Evolutionary conservation across 371 early-diverging fungal species (phyloP).

Genomic region (Mortierella sp.): DNA sequence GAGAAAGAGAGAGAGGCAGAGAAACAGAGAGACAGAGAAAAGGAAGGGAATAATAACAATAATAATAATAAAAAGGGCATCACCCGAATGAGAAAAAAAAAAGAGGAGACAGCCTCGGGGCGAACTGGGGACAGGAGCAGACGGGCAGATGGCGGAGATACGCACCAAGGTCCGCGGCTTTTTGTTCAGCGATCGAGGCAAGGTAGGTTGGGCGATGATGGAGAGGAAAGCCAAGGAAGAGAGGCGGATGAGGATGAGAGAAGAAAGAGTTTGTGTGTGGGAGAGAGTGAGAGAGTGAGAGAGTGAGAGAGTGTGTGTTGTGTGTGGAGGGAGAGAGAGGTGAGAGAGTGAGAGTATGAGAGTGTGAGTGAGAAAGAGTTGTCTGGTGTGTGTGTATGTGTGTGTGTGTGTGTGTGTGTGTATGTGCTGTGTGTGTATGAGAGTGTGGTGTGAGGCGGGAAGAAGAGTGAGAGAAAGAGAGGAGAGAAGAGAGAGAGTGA

Average conservation of each 20-base stretch:
- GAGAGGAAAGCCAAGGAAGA: neutral
- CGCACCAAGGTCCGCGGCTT: too few relatives aligned
- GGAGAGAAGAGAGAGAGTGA: neutral
- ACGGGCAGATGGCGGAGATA: too few relatives aligned
- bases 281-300: neutral
- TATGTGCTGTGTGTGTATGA: neutral
- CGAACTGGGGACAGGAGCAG: too few relatives aligned
- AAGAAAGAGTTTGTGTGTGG: neutral
- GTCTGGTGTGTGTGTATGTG: too few relatives aligned
- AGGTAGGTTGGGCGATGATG: too few relatives aligned
- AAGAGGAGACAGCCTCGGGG: too few relatives aligned
- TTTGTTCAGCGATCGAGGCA: too few relatives aligned
- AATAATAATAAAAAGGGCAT: too few relatives aligned
- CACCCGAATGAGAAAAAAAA: too few relatives aligned
- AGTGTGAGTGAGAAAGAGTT: neutral
- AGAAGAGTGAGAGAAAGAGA: constrained; percentile 1
- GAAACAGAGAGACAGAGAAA: too few relatives aligned
- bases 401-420: neutral
- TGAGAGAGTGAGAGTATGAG: constrained; percentile 1
- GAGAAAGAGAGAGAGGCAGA: too few relatives aligned
- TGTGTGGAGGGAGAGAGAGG: neutral
- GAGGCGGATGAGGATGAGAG: neutral
- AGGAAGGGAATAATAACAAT: too few relatives aligned
- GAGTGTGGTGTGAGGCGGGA: neutral
- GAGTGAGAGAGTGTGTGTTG: neutral